Evolutionary conservation across 306 rosid genomes (phyloP), one percentile per base, ranked within the genome.

Genomic region (Citrullus amarus): DNA sequence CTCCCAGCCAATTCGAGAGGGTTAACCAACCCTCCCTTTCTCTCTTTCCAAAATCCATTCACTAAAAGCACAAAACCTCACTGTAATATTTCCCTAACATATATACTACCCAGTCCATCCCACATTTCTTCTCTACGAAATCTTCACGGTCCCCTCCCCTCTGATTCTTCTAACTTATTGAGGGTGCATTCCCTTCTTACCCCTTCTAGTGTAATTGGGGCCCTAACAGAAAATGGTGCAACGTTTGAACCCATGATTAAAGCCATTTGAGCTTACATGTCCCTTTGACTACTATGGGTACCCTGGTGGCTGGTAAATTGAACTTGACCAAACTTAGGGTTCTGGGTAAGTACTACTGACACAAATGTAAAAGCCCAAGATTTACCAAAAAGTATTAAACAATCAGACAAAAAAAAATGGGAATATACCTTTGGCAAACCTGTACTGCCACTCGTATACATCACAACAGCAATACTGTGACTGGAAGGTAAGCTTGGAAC

Each of bases 381-480:
- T 9, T 53, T 39, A 53, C 77, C n/a, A 30, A 34, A 50, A n/a
- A 68, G 22, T n/a, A 20, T 78, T 80, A 69, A 81, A 74, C 60
- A 56, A 80, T 65, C 4, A 67, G 22, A 9, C 74, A 4, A 34
- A 25, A 0, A 0, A 13, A 60, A 63, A 39, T 39, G 53, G 76
- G 76, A 82, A 82, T 86, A 60, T 83, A 94, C 97, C 97, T 94
- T 94, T 70, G 98, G 98, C 67, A 92, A 85, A 81, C 95, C 97
- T 51, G 97, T 89, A 77, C 98, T 94, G 59, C 98, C 98, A 76
- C 98, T 94, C 53, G 98, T 94, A 76, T 94, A 94, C 98, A 94
- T 94, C 75, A 92, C 72, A 77, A 94, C 93, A 68, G 94, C 98
- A 63, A 89, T 63, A 67, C 66, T 57, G 81, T 87, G 72, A 85